These are phyloP conservation scores for Neurospora intermedia DNA, from an alignment of 495 filamentous ascomycete species.

Conservation along the genomic window DNA sequence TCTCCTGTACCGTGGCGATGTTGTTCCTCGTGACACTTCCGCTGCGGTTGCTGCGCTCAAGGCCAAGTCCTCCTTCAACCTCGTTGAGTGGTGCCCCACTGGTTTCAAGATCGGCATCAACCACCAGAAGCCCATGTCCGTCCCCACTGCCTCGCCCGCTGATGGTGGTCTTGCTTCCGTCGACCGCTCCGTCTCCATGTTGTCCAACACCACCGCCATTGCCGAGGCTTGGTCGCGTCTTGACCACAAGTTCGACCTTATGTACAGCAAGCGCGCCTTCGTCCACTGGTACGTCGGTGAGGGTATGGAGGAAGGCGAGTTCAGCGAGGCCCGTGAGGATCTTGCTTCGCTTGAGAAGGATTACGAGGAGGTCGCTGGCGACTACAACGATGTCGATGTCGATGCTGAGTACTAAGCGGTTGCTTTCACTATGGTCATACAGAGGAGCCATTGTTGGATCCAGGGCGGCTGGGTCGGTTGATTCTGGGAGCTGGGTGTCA, in stretches of 20 bases:
- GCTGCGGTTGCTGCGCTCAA: slow-evolving; percentile 72
- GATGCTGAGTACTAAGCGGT: slow-evolving; percentile 60
- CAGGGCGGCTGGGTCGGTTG: background rate
- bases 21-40: slow-evolving; percentile 75
- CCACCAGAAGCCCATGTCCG: slow-evolving; percentile 74
- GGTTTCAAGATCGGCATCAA: slow-evolving; percentile 94
- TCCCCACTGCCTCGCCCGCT: slow-evolving; percentile 48
- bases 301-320: slow-evolving; percentile 94
- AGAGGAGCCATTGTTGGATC: background rate
- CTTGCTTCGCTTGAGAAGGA: slow-evolving; percentile 83
- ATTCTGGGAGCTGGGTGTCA: background rate
- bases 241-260: slow-evolving; percentile 91
- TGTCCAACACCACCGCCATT: slow-evolving; percentile 87
- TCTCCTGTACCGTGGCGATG: slow-evolving; percentile 81
- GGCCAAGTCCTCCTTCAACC: slow-evolving; percentile 79
- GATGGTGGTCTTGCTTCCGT: slow-evolving; percentile 69
- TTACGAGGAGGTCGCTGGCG: slow-evolving; percentile 82
- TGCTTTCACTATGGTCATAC: background rate
- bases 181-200: slow-evolving; percentile 80
- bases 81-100: slow-evolving; percentile 94
- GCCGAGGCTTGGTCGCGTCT: slow-evolving; percentile 83
- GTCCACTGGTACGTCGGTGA: slow-evolving; percentile 95
- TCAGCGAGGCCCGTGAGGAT: slow-evolving; percentile 83
- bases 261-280: slow-evolving; percentile 93
- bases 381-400: slow-evolving; percentile 55